Evolutionary conservation across 345 rosid genomes (phyloP).

Genomic region (Syzygium oleosum): DNA sequence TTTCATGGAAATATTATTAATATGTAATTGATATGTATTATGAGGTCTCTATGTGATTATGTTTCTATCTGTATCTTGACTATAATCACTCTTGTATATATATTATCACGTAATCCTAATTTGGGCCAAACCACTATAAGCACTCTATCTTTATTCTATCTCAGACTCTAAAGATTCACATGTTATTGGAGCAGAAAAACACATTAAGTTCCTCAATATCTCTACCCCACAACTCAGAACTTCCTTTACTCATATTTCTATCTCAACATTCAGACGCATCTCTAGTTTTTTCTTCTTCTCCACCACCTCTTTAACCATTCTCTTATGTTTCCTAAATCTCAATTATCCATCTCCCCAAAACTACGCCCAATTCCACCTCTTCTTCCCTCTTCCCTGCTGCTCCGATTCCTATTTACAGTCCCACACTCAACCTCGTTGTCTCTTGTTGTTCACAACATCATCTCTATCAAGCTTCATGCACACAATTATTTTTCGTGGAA

Average conservation of each 20-base stretch:
- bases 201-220: not conserved
- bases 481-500: not conserved
- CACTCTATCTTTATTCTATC: not conserved
- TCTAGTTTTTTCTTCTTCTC: not conserved
- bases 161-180: not conserved
- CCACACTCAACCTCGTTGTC: not conserved
- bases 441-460: not conserved
- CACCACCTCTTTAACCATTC: not conserved
- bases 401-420: not conserved
- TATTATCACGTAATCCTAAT: not conserved
- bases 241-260: not conserved
- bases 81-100: not conserved
- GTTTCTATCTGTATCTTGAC: not conserved
- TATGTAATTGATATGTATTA: not conserved
- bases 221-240: not conserved
- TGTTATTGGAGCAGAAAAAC: not conserved
- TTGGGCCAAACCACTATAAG: not conserved
- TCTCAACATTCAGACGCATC: not conserved
- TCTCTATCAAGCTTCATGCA: not conserved
- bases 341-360: no score
- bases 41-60: not conserved
- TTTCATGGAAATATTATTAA: not conserved
- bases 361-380: no score
- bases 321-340: no score
- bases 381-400: not conserved